phyloP scores from a whole-genome alignment of 2,329 filamentous ascomycete genomes.

The Penicillium sp. region DNA sequence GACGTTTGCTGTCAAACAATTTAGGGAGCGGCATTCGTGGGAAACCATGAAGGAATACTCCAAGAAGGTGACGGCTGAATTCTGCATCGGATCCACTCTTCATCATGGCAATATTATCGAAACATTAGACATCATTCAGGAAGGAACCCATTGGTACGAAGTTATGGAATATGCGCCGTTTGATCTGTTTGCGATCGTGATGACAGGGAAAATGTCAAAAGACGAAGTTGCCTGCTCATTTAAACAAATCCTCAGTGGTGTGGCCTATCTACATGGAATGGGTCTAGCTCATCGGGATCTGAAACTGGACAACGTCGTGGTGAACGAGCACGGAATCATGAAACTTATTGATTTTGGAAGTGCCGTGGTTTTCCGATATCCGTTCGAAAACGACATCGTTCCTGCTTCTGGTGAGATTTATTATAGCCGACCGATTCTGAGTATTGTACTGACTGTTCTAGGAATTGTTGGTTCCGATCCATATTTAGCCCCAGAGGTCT shows the following conservation, averaged over 20 bases:
- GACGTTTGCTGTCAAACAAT: slow-evolving; percentile 97
- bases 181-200: slow-evolving; percentile 96
- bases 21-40: slow-evolving; percentile 87
- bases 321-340: slow-evolving; percentile 96
- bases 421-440: not conserved
- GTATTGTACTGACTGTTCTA: slow-evolving; percentile 38
- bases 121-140: slow-evolving; percentile 93
- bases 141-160: slow-evolving; percentile 94
- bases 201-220: slow-evolving; percentile 96
- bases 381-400: slow-evolving; percentile 88
- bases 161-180: slow-evolving; percentile 99
- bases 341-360: slow-evolving; percentile 99
- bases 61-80: slow-evolving; percentile 97
- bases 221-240: slow-evolving; percentile 92
- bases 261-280: slow-evolving; percentile 93
- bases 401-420: slow-evolving; percentile 73
- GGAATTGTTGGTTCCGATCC: slow-evolving; percentile 87
- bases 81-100: slow-evolving; percentile 94
- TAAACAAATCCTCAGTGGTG: slow-evolving; percentile 90
- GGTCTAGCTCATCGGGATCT: slow-evolving; percentile 92
- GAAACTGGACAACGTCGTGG: slow-evolving; percentile 97
- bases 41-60: slow-evolving; percentile 95
- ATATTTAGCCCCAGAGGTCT: slow-evolving; percentile 95
- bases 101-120: slow-evolving; percentile 99
- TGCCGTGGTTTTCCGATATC: slow-evolving; percentile 95